Conservation (phyloP, 306 rosid species). For the Dalbergia cultrata region DNA sequence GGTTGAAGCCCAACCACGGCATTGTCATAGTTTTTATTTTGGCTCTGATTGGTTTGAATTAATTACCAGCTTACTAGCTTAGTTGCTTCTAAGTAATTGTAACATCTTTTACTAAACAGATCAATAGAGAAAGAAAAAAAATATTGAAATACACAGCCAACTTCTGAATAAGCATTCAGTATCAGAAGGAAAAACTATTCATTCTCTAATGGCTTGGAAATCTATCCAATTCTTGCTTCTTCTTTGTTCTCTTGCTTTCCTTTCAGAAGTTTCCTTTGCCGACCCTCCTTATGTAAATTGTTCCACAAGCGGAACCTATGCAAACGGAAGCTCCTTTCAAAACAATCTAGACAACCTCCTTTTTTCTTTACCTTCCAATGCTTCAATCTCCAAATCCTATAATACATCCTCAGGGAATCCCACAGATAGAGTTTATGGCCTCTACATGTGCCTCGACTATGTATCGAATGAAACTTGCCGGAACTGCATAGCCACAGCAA, state of each 20-base stretch:
- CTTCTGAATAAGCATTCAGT: not conserved
- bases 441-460: constrained; percentile 60
- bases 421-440: constrained; percentile 45
- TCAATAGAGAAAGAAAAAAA: not conserved
- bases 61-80: not conserved
- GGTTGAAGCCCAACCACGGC: constrained; percentile 23
- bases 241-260: constrained; percentile 40
- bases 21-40: not conserved
- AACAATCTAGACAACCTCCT: constrained; percentile 48
- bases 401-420: constrained; percentile 45
- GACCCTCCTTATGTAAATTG: constrained; percentile 57
- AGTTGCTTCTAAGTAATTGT: constrained; percentile 33
- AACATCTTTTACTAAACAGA: not conserved
- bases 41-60: not conserved
- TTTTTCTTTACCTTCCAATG: constrained; percentile 43
- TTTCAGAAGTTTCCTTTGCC: constrained; percentile 36
- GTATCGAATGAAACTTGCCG: constrained; percentile 50
- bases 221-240: constrained; percentile 31
- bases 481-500: constrained; percentile 50
- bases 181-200: constrained; percentile 38
- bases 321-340: constrained; percentile 35
- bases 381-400: constrained; percentile 45
- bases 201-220: constrained; percentile 30
- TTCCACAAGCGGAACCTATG: constrained; percentile 38
- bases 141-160: constrained; percentile 14